A percentile compares a stretch with the other conserved stretches of the same genome.
phyloP scores from a whole-genome alignment of 2,329 filamentous ascomycete genomes.

The Thermoascus crustaceus region DNA sequence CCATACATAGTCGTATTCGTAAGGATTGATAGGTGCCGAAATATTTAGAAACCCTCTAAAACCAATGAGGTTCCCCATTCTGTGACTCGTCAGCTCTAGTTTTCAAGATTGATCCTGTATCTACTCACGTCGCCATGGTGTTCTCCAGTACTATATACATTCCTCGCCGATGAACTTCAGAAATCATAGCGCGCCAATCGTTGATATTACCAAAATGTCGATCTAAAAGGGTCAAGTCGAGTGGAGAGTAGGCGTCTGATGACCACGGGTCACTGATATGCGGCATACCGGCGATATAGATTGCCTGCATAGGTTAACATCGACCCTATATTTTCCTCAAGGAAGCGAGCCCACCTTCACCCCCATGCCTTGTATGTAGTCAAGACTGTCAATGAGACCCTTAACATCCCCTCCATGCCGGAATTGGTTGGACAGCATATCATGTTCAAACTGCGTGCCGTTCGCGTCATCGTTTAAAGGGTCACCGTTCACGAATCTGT shows the following conservation, averaged over 20 bases:
- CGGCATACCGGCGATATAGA: slow-evolving; percentile 52
- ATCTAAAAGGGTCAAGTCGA: slow-evolving; percentile 53
- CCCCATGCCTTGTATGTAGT: slow-evolving; percentile 53
- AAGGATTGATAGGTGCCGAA: slow-evolving; percentile 43
- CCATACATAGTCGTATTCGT: slow-evolving; percentile 49
- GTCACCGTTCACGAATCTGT: slow-evolving; percentile 53
- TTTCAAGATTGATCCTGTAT: background rate
- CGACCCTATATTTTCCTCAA: background rate
- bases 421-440: slow-evolving; percentile 48
- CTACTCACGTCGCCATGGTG: slow-evolving; percentile 48
- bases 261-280: slow-evolving; percentile 54
- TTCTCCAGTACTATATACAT: slow-evolving; percentile 57
- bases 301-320: slow-evolving; percentile 26
- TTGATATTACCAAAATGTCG: slow-evolving; percentile 49
- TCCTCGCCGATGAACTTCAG: slow-evolving; percentile 46
- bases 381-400: slow-evolving; percentile 47
- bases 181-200: slow-evolving; percentile 45
- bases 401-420: slow-evolving; percentile 50
- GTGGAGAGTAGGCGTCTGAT: slow-evolving; percentile 47
- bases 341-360: slow-evolving; percentile 38
- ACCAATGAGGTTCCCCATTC: slow-evolving; percentile 50
- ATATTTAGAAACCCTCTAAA: slow-evolving; percentile 50
- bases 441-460: slow-evolving; percentile 50
- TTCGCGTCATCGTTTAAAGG: slow-evolving; percentile 53
- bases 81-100: slow-evolving; percentile 11